Conservation (phyloP, 2,329 filamentous ascomycete genomes). For the Biscogniauxia mediterranea region DNA sequence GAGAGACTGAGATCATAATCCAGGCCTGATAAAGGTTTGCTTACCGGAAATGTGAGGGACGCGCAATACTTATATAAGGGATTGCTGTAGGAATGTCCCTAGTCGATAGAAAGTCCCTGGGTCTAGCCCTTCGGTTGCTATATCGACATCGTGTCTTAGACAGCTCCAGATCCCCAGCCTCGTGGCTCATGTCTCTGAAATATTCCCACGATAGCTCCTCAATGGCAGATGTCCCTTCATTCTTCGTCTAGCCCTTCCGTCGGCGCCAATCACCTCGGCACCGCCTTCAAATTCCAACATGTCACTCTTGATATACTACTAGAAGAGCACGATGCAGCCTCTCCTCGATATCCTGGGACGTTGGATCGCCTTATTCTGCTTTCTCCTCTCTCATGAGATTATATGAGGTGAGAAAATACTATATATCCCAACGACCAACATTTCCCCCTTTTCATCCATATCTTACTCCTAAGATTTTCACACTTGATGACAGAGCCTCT, state of each 20-base stretch:
- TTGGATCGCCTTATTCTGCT: neutral
- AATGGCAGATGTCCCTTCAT: conserved; percentile 19
- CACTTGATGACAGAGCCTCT: conserved; percentile 2
- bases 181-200: conserved; percentile 1
- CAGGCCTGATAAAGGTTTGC: neutral
- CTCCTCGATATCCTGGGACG: neutral
- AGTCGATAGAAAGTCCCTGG: conserved; percentile 9
- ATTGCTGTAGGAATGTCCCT: neutral
- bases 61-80: neutral
- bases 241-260: conserved; percentile 15
- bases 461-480: neutral
- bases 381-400: neutral
- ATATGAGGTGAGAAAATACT: conserved; percentile 4
- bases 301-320: conserved; percentile 8
- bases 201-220: conserved; percentile 7
- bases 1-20: neutral
- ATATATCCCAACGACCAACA: neutral
- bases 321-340: neutral
- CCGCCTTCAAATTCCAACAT: conserved; percentile 18
- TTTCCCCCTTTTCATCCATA: neutral
- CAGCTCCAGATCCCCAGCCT: neutral
- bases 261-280: conserved; percentile 11
- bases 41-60: neutral
- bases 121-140: conserved; percentile 13
- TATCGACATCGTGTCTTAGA: conserved; percentile 16